Conservation (phyloP, 2,329 filamentous ascomycete species). For the Ceratocystiopsis minuta region DNA sequence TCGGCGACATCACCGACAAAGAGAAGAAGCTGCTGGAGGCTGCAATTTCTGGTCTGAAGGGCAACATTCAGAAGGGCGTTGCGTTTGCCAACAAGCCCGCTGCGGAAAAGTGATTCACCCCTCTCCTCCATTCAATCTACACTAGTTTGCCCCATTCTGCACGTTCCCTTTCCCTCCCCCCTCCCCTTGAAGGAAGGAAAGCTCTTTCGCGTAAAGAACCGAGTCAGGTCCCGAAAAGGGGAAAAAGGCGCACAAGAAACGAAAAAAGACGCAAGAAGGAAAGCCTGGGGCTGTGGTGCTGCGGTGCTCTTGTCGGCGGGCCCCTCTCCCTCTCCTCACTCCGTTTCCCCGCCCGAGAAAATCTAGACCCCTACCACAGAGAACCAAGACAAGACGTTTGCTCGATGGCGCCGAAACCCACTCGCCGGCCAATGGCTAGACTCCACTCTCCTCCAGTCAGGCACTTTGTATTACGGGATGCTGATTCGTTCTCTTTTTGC, state of each 20-base stretch:
- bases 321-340: too few relatives aligned
- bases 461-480: conserved; percentile 6
- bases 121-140: conserved; percentile 4
- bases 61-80: conserved; percentile 89
- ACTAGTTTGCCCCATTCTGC: not conserved
- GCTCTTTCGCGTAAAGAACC: too few relatives aligned
- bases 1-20: conserved; percentile 60
- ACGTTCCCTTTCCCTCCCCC: conserved; percentile 8
- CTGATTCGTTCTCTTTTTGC: conserved; percentile 13
- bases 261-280: too few relatives aligned
- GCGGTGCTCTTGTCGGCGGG: too few relatives aligned
- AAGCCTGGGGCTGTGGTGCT: too few relatives aligned
- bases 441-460: not conserved
- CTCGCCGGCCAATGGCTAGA: too few relatives aligned
- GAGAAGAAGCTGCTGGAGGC: conserved; percentile 76
- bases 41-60: conserved; percentile 61
- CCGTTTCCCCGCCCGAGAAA: too few relatives aligned
- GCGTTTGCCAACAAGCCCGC: conserved; percentile 65
- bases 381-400: too few relatives aligned
- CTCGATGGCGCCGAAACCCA: too few relatives aligned
- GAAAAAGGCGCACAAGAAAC: too few relatives aligned
- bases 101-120: conserved; percentile 61
- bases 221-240: too few relatives aligned
- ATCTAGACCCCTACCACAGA: too few relatives aligned
- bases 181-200: not conserved